Evolutionary conservation across 768 basidiomycete species (phyloP).

Genomic region (Naganishia vishniacii): DNA sequence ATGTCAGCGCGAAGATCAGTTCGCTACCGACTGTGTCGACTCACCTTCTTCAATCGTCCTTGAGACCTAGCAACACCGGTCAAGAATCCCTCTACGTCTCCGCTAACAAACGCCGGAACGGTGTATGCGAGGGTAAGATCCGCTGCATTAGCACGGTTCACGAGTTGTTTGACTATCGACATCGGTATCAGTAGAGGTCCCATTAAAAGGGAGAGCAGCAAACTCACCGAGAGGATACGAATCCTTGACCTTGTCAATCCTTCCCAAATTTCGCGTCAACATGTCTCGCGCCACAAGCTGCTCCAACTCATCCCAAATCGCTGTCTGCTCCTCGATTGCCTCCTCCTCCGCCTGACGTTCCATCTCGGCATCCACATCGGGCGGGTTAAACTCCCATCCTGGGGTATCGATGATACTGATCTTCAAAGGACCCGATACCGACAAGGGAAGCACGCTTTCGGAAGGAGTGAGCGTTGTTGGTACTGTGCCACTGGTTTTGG

Average conservation of each 20-base stretch:
- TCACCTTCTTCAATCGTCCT: constrained; percentile 71
- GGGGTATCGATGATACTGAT: constrained; percentile 80
- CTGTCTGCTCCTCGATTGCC: constrained; percentile 34
- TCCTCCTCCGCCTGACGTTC: constrained; percentile 43
- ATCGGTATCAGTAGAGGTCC: not conserved
- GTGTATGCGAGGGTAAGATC: constrained; percentile 87
- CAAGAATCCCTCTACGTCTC: constrained; percentile 68
- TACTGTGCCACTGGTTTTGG: constrained; percentile 52
- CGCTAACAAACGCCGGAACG: constrained; percentile 68
- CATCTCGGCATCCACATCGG: constrained; percentile 43
- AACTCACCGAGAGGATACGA: constrained; percentile 63
- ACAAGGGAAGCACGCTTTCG: constrained; percentile 59
- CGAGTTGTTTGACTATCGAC: constrained; percentile 60
- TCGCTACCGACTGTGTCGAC: constrained; percentile 5
- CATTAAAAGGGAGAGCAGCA: not conserved
- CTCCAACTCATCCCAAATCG: constrained; percentile 47
- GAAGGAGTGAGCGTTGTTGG: constrained; percentile 69
- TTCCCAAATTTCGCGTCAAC: constrained; percentile 69
- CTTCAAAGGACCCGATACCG: constrained; percentile 20
- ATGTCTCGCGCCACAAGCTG: constrained; percentile 58
- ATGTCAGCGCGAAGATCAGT: constrained; percentile 20
- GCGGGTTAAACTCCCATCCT: constrained; percentile 60
- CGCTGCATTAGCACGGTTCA: constrained; percentile 63
- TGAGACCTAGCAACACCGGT: constrained; percentile 68
- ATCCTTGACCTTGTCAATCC: constrained; percentile 79